Percentiles rank a stretch among this genome's conserved stretches.
These are phyloP conservation scores for Cercophora newfieldiana DNA, from an alignment of 495 filamentous ascomycete genomes.

Conservation along the genomic window DNA sequence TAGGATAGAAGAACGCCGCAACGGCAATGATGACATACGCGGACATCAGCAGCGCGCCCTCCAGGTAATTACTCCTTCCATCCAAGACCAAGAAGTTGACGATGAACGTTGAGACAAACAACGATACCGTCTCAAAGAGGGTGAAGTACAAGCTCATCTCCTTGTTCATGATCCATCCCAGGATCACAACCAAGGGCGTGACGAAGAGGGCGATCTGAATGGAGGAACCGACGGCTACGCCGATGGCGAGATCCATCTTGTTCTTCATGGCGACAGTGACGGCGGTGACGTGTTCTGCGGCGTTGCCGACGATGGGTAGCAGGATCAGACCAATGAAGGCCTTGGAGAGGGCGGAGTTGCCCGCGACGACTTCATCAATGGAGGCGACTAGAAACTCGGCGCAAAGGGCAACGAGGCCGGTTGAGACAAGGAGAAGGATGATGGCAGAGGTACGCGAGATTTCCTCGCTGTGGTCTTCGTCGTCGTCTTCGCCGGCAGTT, in stretches of 20 bases:
- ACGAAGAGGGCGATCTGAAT: constrained; percentile 86
- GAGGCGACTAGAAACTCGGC: constrained; percentile 79
- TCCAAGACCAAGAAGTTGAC: constrained; percentile 83
- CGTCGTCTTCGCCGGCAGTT: constrained; percentile 34
- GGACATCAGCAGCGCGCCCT: constrained; percentile 72
- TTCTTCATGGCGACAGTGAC: constrained; percentile 82
- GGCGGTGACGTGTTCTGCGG: constrained; percentile 83
- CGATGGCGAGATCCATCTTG: constrained; percentile 88
- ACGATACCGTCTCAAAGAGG: constrained; percentile 76
- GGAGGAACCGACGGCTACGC: constrained; percentile 75
- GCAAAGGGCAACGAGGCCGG: constrained; percentile 73
- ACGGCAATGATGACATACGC: constrained; percentile 70
- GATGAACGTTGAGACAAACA: constrained; percentile 78
- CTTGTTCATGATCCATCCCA: constrained; percentile 75
- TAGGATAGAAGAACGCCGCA: neutral
- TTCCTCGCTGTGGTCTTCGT: constrained; percentile 28
- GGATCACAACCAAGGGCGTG: constrained; percentile 74
- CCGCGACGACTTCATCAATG: constrained; percentile 66
- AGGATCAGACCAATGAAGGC: constrained; percentile 83
- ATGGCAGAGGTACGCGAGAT: constrained; percentile 73
- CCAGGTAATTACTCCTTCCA: constrained; percentile 78
- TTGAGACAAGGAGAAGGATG: constrained; percentile 71
- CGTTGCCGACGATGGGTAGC: constrained; percentile 84
- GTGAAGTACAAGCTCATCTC: constrained; percentile 83
- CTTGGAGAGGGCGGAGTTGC: constrained; percentile 59